A percentile compares a stretch with the other conserved stretches of the same genome.
Conservation (phyloP, 768 basidiomycete genomes). For the Pholiota microspora region DNA sequence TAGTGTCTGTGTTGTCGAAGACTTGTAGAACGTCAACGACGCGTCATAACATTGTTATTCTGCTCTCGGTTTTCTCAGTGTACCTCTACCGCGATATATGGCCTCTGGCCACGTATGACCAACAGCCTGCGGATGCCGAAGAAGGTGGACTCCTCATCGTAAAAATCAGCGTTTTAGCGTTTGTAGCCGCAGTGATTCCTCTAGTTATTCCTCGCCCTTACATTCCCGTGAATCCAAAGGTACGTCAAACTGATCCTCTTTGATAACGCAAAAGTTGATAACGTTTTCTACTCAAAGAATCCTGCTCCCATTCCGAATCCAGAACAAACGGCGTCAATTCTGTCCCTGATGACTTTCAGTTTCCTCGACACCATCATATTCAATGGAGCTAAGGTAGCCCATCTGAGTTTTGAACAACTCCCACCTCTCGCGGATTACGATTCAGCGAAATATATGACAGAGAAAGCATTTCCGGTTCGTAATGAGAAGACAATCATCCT, state of each 20-base stretch:
- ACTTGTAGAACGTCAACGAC: slow-evolving; percentile 25
- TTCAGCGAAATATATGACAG: slow-evolving; percentile 17
- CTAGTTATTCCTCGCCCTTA: slow-evolving; percentile 52
- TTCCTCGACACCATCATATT: slow-evolving; percentile 52
- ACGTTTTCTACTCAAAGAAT: slow-evolving; percentile 23
- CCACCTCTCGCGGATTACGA: slow-evolving; percentile 55
- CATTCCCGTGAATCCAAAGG: slow-evolving; percentile 50
- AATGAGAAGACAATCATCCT: slow-evolving; percentile 18
- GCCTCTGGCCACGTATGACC: slow-evolving; percentile 51
- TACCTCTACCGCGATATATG: slow-evolving; percentile 57
- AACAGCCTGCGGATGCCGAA: slow-evolving; percentile 39
- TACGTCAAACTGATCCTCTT: too few relatives aligned
- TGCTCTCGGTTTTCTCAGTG: slow-evolving; percentile 33
- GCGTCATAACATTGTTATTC: slow-evolving; percentile 25
- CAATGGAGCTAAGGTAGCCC: slow-evolving; percentile 32
- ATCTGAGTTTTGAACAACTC: slow-evolving; percentile 25
- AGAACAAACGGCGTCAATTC: slow-evolving; percentile 47
- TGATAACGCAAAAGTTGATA: too few relatives aligned
- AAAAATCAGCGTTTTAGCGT: slow-evolving; percentile 40
- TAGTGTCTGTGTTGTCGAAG: slow-evolving; percentile 32
- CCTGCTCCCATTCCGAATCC: slow-evolving; percentile 29
- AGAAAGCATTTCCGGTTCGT: slow-evolving; percentile 14
- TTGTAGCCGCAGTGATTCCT: slow-evolving; percentile 48
- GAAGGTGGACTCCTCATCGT: slow-evolving; percentile 48
- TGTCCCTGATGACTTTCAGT: slow-evolving; percentile 41